Conservation (phyloP, 2,329 filamentous ascomycete species). For the Apiospora arundinis region DNA sequence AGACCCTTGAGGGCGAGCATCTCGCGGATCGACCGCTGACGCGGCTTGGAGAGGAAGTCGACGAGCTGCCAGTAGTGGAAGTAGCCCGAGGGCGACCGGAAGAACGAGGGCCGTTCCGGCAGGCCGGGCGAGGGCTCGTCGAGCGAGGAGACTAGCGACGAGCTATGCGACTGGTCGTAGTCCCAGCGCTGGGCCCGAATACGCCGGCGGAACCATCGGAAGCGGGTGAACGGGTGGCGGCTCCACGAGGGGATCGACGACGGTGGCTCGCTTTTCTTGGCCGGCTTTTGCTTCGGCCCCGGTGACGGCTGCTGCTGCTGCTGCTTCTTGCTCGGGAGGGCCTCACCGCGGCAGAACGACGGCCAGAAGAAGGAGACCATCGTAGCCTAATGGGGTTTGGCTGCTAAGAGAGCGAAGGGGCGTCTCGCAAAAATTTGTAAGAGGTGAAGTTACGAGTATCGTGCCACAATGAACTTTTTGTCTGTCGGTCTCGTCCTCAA, state of each 20-base stretch:
- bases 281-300: background rate
- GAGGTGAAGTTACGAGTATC: background rate
- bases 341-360: background rate
- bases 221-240: background rate
- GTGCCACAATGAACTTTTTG: background rate
- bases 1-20: background rate
- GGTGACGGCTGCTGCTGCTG: background rate
- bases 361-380: background rate
- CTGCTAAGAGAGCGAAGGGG: background rate
- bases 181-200: background rate
- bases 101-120: background rate
- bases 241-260: background rate
- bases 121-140: background rate
- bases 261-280: background rate
- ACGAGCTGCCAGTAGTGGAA: background rate
- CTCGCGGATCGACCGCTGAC: background rate
- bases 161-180: background rate
- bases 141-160: background rate
- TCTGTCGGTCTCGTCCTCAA: background rate
- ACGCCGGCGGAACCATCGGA: background rate
- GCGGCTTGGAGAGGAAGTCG: background rate
- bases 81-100: background rate
- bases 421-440: background rate
- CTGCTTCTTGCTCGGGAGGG: background rate
- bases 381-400: background rate